Evolutionary conservation across 2,329 filamentous ascomycete genomes (phyloP), one percentile per base, ranked within the genome.

Genomic region (Fusarium floridanum): DNA sequence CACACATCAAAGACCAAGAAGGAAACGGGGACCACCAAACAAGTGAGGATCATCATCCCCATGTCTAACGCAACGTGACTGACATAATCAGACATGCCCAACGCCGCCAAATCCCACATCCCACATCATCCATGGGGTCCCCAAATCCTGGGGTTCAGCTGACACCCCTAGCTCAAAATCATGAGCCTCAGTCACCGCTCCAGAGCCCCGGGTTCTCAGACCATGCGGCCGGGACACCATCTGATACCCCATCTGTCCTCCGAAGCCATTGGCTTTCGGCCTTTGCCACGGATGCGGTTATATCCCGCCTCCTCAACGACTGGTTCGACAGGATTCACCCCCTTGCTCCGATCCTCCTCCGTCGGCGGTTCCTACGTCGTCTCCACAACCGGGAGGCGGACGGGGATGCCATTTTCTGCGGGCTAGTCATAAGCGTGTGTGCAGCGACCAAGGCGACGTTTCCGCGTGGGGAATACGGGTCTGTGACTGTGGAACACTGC

Each of bases 301-400:
- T 78, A 4, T 59, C 53, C 5, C 64, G 57, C 1, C 71, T 83
- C 2, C 74, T 84, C 6, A 57, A 76, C 48, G 77, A 82, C 61
- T 84, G 81, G 81, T 84, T 84, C 75, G 73, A 79, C n/a, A 73
- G 79, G 57, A 78, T 83, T 39, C 81, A 84, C 72, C 77, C 82
- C 5, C 66, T 84, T 5, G 78, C 80, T 8, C 82, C 82, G 1
- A 77, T 82, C 11, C 70, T 83, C 14, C 78, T 81, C 65, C 80
- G 81, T 7, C 76, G 78, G 2, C 79, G 70, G 11, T 81, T 83
- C 68, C 53, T 83, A 10, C 68, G 73, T 5, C 79, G 81, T 0
- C 73, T 83, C 6, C 45, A 56, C 8, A 65, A 67, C 20, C 78
- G 79, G 7, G 78, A 78, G 34, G 77, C 79, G 1, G 71, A 78